Evolutionary conservation across 805 yeast genomes (phyloP), one percentile per base, ranked within the genome.

Genomic region (Yarrowia alimentaria): DNA sequence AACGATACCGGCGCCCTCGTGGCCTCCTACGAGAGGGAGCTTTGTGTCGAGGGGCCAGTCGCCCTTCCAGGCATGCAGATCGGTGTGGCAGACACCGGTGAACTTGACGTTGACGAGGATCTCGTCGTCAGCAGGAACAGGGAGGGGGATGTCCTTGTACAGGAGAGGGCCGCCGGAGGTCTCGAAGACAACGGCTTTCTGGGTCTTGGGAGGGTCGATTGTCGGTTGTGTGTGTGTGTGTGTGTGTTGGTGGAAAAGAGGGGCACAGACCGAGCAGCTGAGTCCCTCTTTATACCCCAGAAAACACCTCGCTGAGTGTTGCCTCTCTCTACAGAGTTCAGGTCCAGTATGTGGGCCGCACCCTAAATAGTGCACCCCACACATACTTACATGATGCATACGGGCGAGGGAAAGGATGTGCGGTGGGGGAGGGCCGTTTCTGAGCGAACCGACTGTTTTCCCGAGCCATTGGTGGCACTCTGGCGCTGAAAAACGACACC

Each of bases 71-170:
- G 94, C 95, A 73, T 88, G 96, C 67, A 88, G 77, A 65, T 87
- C 96, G 28, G 95, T 86, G 75, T 89, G 96, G 71, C 96, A 87
- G 53, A 87, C 95, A 70, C 96, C 96, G 20, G 95, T 80, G 76
- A 81, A 87, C 71, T 80, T 80, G 68, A 88, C 81, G 68, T 88
- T 80, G 70, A 88, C 74, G 66, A 88, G 76, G 59, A 87, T 74
- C 70, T 87, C 90, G 64, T 80, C 82, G 54, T 86, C 71, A 64
- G 77, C 82, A 61, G 95, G 95, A 42, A 66, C 69, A 61, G 95
- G 94, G 53, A 86, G 91, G 50, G 90, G 84, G 56, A 85, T 78
- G 60, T 85, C 89, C 64, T 76, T 77, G 75, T 80, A 82, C 56
- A 69, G 67, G 59, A 85, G 68, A 54, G 77, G 75, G 60, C 88